A percentile compares a stretch with the other conserved stretches of the same genome.
Evolutionary conservation across 305 asterid genomes (phyloP).

Genomic region (Fraxinus baroniana): DNA sequence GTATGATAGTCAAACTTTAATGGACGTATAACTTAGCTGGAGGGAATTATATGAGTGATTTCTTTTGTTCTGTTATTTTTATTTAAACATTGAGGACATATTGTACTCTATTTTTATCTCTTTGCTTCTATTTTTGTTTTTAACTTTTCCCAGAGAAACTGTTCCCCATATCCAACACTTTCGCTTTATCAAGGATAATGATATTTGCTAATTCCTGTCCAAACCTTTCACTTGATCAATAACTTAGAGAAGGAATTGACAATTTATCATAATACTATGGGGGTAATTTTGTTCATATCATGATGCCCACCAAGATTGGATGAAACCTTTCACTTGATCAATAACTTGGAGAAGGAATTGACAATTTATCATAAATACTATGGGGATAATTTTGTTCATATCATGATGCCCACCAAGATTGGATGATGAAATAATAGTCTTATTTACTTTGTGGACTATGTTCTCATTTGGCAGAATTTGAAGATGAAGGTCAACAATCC

Average conservation of each 20-base stretch:
- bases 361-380: background rate
- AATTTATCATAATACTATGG: slow-evolving; percentile 3
- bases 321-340: slow-evolving; percentile 1
- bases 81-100: background rate
- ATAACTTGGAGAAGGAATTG: slow-evolving; percentile 6
- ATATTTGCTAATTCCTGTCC: slow-evolving; percentile 13
- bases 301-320: slow-evolving; percentile 8
- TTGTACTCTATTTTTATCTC: background rate
- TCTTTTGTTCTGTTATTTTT: background rate
- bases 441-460: slow-evolving; percentile 23
- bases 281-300: slow-evolving; percentile 9
- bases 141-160: background rate
- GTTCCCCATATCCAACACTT: slow-evolving; percentile 1
- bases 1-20: background rate
- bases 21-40: background rate
- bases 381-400: slow-evolving; percentile 17
- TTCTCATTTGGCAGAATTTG: slow-evolving; percentile 65
- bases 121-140: background rate
- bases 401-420: slow-evolving; percentile 9
- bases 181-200: background rate
- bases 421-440: slow-evolving; percentile 25
- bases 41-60: background rate
- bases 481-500: slow-evolving; percentile 90
- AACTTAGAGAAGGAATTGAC: slow-evolving; percentile 6
- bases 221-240: background rate